phyloP scores from a whole-genome alignment of 306 rosid species.

The Rosa rugosa region DNA sequence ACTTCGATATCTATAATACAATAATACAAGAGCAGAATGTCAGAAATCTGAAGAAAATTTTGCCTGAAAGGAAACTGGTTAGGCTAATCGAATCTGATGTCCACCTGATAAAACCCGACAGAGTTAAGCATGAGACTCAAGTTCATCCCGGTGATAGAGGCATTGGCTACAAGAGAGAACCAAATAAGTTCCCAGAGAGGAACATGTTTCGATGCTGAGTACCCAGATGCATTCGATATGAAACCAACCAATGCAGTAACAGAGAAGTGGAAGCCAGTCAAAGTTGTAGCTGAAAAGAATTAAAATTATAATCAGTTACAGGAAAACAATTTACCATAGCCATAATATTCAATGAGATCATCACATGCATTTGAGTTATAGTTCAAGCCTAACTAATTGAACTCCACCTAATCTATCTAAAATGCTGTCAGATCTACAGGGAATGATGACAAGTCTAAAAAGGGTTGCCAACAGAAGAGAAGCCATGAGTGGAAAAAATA shows the following conservation, averaged over 20 bases:
- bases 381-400: background rate
- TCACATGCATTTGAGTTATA: background rate
- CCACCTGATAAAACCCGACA: conserved; percentile 54
- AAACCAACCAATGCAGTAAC: conserved; percentile 49
- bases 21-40: background rate
- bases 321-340: background rate
- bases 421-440: conserved; percentile 10
- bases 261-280: conserved; percentile 49
- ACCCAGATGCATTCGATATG: conserved; percentile 44
- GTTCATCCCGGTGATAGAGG: conserved; percentile 50
- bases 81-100: background rate
- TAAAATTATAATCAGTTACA: background rate
- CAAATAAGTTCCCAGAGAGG: conserved; percentile 52
- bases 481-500: conserved; percentile 1
- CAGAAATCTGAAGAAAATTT: background rate
- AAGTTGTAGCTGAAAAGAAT: conserved; percentile 42
- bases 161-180: conserved; percentile 47
- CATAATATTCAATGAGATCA: background rate
- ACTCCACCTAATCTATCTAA: background rate
- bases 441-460: conserved; percentile 18
- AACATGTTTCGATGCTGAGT: conserved; percentile 44
- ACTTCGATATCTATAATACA: conserved; percentile 44
- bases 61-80: background rate
- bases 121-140: conserved; percentile 59
- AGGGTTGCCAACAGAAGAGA: conserved; percentile 6